These are phyloP conservation scores for Marasmius tenuissimus DNA, from an alignment of 1,284 basidiomycete genomes.

Conservation along the genomic window DNA sequence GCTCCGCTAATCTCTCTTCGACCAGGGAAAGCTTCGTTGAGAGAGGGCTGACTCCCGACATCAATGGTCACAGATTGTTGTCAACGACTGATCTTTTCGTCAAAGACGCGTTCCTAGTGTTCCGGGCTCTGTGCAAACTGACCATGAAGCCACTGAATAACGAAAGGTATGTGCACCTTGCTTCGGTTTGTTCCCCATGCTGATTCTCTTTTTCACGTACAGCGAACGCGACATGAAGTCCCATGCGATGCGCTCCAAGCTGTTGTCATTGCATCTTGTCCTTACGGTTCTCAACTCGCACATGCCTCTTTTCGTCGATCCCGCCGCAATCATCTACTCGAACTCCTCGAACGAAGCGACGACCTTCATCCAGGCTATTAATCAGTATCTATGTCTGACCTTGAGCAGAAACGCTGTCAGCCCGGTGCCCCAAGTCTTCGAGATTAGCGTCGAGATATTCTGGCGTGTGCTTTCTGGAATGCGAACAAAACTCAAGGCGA, in stretches of 20 bases:
- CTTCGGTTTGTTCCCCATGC: background rate
- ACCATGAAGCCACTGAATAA: conserved; percentile 96
- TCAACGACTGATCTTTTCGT: conserved; percentile 83
- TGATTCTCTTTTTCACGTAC: conserved; percentile 13
- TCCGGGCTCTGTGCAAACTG: conserved; percentile 92
- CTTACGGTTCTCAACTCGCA: conserved; percentile 91
- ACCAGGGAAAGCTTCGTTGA: background rate
- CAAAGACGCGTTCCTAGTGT: conserved; percentile 96
- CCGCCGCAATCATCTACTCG: conserved; percentile 85
- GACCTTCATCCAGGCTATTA: conserved; percentile 88
- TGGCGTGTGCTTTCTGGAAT: conserved; percentile 94
- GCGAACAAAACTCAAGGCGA: conserved; percentile 93
- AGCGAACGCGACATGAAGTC: conserved; percentile 93
- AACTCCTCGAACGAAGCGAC: conserved; percentile 84
- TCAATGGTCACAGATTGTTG: conserved; percentile 9
- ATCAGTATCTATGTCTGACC: conserved; percentile 93
- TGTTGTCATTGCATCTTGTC: conserved; percentile 91
- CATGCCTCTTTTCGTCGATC: conserved; percentile 86
- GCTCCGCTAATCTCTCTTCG: background rate
- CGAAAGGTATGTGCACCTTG: conserved; percentile 67
- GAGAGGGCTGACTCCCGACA: background rate
- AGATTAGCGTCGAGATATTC: conserved; percentile 97
- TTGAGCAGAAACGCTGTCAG: conserved; percentile 96
- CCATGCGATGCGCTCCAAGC: conserved; percentile 93
- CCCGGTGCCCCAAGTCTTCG: conserved; percentile 95